Evolutionary conservation across 306 rosid genomes (phyloP), one percentile per base, ranked within the genome.

Genomic region (Vicia sativa): DNA sequence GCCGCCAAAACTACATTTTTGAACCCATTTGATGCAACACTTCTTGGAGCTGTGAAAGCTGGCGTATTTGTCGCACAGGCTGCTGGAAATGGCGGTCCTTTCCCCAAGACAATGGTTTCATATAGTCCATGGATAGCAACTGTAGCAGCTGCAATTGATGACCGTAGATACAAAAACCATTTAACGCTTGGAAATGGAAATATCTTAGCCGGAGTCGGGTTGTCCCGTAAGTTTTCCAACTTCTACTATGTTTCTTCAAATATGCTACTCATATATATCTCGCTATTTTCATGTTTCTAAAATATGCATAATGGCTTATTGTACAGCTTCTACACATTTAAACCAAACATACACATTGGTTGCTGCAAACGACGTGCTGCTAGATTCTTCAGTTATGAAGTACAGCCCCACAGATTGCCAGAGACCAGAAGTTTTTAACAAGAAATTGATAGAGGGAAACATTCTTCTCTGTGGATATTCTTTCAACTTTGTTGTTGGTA

Each of bases 61-160:
- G 99, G 99, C 34, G 95, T 95, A 68, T 95, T 95, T 87, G 97
- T 95, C 34, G 99, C 92, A 43, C 99, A 95, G 84, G 99, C 99
- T 21, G 99, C 97, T 68, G 99, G 99, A 78, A 95, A 95, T 78
- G 99, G 99, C 35, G 99, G 99, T 38, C 99, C 99, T 45, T 95
- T 87, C 74, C 99, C 96, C 1, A 95, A 88, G 84, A 91, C 99
- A 48, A 34, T 95, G 86, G 91, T 95, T 80, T 95, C 99, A 5
- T 95, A 95, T 68, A 95, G 99, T 82, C 99, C 99, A 57, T 95
- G 99, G 99, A 95, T 95, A 81, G 77, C 85, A 39, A 79, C 99
- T 56, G 88, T 95, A 34, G 97, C 96, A 67, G 99, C 99, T 55
- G 99, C 99, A 52, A 87, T 95, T 67, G 99, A 95, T 82, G 99